Percentiles rank a stretch among this genome's conserved stretches.
phyloP scores from a whole-genome alignment of 139 green algal genomes.

The Eudorina sp. region DNA sequence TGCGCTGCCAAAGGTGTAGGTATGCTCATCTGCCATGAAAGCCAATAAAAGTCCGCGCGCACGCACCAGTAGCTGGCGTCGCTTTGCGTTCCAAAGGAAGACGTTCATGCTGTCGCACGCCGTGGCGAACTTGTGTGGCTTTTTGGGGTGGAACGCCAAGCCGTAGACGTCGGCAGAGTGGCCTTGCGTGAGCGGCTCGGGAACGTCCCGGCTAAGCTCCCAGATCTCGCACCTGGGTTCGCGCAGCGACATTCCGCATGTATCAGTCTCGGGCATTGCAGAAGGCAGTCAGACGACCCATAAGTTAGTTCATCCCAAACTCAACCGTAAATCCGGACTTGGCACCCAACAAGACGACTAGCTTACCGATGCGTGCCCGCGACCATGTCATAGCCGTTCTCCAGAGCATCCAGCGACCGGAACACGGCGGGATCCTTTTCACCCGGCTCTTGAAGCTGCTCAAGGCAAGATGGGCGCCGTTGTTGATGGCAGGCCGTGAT shows the following conservation, averaged over 20 bases:
- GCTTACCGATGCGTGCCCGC: slow-evolving; percentile 49
- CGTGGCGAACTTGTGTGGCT: slow-evolving; percentile 71
- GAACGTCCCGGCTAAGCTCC: slow-evolving; percentile 55
- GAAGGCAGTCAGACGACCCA: background rate
- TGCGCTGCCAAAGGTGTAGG: no score
- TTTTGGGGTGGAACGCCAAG: slow-evolving; percentile 68
- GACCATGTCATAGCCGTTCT: slow-evolving; percentile 58
- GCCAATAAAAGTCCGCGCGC: no score
- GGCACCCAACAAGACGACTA: background rate
- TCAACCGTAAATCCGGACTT: background rate
- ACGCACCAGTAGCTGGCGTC: slow-evolving; percentile 67
- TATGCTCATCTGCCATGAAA: no score
- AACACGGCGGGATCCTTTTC: slow-evolving; percentile 59
- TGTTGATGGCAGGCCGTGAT: no score
- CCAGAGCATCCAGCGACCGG: slow-evolving; percentile 63
- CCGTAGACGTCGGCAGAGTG: slow-evolving; percentile 60
- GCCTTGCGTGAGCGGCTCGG: slow-evolving; percentile 63
- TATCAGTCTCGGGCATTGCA: no score
- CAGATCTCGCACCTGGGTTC: slow-evolving; percentile 64
- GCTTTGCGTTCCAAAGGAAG: slow-evolving; percentile 69
- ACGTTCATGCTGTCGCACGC: slow-evolving; percentile 66
- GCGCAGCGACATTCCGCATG: no score
- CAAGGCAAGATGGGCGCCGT: no score
- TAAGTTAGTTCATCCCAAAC: background rate
- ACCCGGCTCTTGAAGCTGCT: slow-evolving; percentile 66